Conservation (phyloP, 2,329 filamentous ascomycete genomes). For the Aureobasidium sp. region DNA sequence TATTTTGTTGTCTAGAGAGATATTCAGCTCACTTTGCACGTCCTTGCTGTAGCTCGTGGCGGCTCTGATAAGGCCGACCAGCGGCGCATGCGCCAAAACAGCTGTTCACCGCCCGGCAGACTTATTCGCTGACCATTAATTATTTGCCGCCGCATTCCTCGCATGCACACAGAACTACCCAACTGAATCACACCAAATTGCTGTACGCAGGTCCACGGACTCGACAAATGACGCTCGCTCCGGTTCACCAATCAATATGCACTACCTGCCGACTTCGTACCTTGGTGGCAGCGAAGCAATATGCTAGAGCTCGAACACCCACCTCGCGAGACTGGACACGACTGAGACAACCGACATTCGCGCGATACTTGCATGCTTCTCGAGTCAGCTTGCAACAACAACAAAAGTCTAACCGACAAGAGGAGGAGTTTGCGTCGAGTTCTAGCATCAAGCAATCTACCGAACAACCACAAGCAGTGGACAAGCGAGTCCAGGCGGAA, state of each 20-base stretch:
- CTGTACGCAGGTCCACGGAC: not conserved
- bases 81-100: not conserved
- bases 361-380: not conserved
- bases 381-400: not conserved
- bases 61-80: too few relatives aligned
- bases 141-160: not conserved
- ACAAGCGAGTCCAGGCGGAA: not conserved
- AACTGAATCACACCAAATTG: not conserved
- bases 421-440: not conserved
- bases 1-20: too few relatives aligned
- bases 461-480: not conserved
- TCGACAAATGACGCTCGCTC: not conserved
- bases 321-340: constrained; percentile 3
- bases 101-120: constrained; percentile 3
- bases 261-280: constrained; percentile 10
- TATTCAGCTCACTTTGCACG: not conserved
- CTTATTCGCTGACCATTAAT: constrained; percentile 6
- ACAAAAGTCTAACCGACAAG: not conserved
- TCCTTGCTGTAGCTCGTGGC: not conserved
- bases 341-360: not conserved
- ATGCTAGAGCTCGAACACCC: constrained; percentile 5
- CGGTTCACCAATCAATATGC: constrained; percentile 10
- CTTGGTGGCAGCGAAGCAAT: constrained; percentile 11
- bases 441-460: not conserved
- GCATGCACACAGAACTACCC: not conserved